Conservation (phyloP, 2,329 filamentous ascomycete genomes). For the Pseudogymnoascus sp. region DNA sequence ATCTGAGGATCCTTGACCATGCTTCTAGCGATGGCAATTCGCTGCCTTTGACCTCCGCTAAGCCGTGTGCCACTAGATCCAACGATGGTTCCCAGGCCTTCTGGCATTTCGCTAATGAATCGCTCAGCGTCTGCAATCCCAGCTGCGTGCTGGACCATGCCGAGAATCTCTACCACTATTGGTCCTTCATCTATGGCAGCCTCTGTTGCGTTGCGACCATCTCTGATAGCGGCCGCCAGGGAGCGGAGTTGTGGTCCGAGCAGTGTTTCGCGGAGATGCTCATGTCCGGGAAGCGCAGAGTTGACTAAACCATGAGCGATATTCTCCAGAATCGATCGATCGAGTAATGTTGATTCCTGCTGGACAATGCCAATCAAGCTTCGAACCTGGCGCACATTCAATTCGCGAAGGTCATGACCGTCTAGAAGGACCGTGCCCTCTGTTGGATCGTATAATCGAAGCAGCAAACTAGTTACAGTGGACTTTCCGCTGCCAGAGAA, state of each 20-base stretch:
- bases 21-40: constrained; percentile 64
- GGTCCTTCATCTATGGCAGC: background rate
- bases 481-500: constrained; percentile 86
- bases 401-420: constrained; percentile 29
- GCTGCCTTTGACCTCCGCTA: constrained; percentile 70
- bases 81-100: constrained; percentile 64
- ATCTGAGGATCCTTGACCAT: constrained; percentile 64
- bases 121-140: constrained; percentile 42
- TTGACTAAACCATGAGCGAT: constrained; percentile 42
- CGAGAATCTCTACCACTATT: background rate
- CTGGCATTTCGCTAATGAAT: constrained; percentile 55
- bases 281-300: constrained; percentile 33
- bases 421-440: constrained; percentile 32
- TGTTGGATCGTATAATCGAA: constrained; percentile 57
- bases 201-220: background rate
- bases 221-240: background rate
- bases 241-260: background rate
- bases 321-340: constrained; percentile 38
- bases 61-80: constrained; percentile 69
- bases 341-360: constrained; percentile 25
- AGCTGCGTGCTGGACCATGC: constrained; percentile 1
- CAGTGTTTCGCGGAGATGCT: background rate
- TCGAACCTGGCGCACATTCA: constrained; percentile 27
- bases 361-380: constrained; percentile 21
- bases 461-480: constrained; percentile 67